Conservation (phyloP, 2,329 filamentous ascomycete genomes). For the Monilinia aucupariae region DNA sequence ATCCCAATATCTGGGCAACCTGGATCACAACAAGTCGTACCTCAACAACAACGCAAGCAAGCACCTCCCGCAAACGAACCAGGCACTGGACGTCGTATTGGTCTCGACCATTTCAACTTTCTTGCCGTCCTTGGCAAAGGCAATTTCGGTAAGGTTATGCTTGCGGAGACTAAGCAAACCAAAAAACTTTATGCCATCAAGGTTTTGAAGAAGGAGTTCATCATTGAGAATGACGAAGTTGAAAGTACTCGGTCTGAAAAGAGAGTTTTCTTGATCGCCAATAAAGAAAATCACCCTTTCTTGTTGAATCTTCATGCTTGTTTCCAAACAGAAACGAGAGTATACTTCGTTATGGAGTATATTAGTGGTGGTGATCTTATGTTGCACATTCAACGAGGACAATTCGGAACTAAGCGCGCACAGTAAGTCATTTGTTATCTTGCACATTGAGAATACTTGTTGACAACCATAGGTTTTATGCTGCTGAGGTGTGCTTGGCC, state of each 20-base stretch:
- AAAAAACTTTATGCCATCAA: constrained; percentile 97
- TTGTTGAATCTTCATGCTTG: constrained; percentile 91
- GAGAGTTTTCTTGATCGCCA: constrained; percentile 92
- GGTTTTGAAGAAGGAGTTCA: constrained; percentile 99
- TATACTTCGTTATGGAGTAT: constrained; percentile 99
- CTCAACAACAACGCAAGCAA: constrained; percentile 44
- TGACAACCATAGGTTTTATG: constrained; percentile 67
- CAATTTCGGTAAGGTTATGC: constrained; percentile 99
- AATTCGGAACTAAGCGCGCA: constrained; percentile 91
- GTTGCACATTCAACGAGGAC: constrained; percentile 95
- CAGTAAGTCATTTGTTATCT: constrained; percentile 57
- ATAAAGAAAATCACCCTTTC: constrained; percentile 95
- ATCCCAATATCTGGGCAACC: constrained; percentile 11
- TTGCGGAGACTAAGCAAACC: constrained; percentile 90
- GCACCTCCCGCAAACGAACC: constrained; percentile 65
- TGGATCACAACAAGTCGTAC: constrained; percentile 33
- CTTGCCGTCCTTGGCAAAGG: constrained; percentile 95
- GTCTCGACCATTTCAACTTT: constrained; percentile 98
- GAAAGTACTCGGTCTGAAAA: constrained; percentile 98
- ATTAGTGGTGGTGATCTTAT: constrained; percentile 97
- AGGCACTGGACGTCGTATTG: constrained; percentile 78
- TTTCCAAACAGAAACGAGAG: constrained; percentile 96
- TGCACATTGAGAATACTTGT: constrained; percentile 22
- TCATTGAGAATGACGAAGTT: constrained; percentile 98
- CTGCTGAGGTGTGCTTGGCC: constrained; percentile 91